A percentile compares a stretch with the other conserved stretches of the same genome.
Conservation (phyloP, 2,329 filamentous ascomycete species). For the Lasiodiplodia hormozganensis region DNA sequence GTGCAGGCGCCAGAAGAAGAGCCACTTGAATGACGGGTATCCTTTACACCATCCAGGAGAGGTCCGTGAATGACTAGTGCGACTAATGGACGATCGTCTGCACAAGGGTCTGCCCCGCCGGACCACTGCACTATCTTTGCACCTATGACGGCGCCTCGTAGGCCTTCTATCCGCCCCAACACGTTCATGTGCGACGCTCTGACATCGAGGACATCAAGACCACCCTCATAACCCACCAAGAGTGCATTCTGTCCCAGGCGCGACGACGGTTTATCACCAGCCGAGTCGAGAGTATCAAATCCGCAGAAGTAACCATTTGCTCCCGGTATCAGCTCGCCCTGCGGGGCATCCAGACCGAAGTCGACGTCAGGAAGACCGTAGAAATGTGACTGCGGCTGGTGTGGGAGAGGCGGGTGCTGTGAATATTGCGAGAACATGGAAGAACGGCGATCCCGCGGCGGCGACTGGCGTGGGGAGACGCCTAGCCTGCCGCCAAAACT, state of each 20-base stretch:
- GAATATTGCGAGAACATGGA: constrained; percentile 61
- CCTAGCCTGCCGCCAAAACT: constrained; percentile 50
- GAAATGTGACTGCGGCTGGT: constrained; percentile 78
- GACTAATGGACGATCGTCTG: constrained; percentile 72
- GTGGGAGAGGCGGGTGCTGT: constrained; percentile 71
- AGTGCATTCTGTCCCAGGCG: constrained; percentile 66
- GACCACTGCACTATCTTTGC: constrained; percentile 83
- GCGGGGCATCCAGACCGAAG: constrained; percentile 57
- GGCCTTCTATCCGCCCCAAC: constrained; percentile 73
- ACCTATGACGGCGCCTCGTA: constrained; percentile 79
- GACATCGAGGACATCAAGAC: constrained; percentile 76
- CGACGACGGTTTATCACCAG: constrained; percentile 52
- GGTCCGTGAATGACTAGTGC: constrained; percentile 83
- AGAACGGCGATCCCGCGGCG: constrained; percentile 52
- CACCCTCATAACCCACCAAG: constrained; percentile 80
- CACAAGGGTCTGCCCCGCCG: constrained; percentile 58
- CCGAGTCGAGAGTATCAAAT: constrained; percentile 71
- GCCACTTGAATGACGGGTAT: constrained; percentile 42
- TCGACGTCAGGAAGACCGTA: constrained; percentile 78
- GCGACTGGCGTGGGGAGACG: constrained; percentile 41
- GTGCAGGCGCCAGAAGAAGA: constrained; percentile 43
- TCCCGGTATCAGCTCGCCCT: constrained; percentile 64
- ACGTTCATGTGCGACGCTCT: constrained; percentile 74
- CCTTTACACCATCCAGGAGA: constrained; percentile 58
- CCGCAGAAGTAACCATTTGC: constrained; percentile 79